Evolutionary conservation across 1,284 basidiomycete species (phyloP).

Genomic region (Ganoderma leucocontextum): DNA sequence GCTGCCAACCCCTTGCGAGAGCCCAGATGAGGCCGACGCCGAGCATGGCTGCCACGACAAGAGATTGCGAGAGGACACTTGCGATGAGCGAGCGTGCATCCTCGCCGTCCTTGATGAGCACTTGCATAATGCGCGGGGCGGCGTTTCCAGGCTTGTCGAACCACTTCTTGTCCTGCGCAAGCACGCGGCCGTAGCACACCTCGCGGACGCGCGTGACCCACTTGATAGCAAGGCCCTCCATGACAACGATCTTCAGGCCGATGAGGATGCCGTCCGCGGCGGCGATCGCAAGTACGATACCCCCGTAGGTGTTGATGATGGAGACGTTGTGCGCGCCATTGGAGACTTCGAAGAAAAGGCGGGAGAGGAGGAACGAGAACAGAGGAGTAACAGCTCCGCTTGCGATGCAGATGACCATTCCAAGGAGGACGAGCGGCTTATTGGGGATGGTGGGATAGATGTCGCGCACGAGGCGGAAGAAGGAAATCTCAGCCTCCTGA

Average conservation of each 20-base stretch:
- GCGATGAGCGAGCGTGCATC: conserved; percentile 86
- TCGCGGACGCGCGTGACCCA: conserved; percentile 83
- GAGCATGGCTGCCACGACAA: conserved; percentile 86
- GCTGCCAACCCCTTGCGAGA: conserved; percentile 87
- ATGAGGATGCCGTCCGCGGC: conserved; percentile 79
- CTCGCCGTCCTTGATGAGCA: conserved; percentile 90
- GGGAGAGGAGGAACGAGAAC: conserved; percentile 91
- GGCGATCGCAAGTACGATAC: conserved; percentile 77
- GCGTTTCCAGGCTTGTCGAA: conserved; percentile 81
- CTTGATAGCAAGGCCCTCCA: conserved; percentile 76
- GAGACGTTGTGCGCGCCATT: conserved; percentile 68
- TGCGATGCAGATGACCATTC: conserved; percentile 69
- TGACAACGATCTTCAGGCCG: conserved; percentile 78
- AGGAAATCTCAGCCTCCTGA: conserved; percentile 41
- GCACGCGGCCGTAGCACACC: conserved; percentile 64
- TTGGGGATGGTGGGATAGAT: conserved; percentile 81
- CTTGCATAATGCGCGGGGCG: conserved; percentile 75
- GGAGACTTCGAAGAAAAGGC: conserved; percentile 83
- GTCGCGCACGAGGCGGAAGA: conserved; percentile 60
- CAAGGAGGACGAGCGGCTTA: conserved; percentile 76
- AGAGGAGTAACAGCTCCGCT: conserved; percentile 89
- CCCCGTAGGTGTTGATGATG: conserved; percentile 74
- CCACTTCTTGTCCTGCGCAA: conserved; percentile 90
- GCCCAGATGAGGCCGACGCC: conserved; percentile 89
- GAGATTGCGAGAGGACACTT: conserved; percentile 75